These are phyloP conservation scores for Artomyces pyxidatus DNA, from an alignment of 768 basidiomycete genomes.

Conservation along the genomic window DNA sequence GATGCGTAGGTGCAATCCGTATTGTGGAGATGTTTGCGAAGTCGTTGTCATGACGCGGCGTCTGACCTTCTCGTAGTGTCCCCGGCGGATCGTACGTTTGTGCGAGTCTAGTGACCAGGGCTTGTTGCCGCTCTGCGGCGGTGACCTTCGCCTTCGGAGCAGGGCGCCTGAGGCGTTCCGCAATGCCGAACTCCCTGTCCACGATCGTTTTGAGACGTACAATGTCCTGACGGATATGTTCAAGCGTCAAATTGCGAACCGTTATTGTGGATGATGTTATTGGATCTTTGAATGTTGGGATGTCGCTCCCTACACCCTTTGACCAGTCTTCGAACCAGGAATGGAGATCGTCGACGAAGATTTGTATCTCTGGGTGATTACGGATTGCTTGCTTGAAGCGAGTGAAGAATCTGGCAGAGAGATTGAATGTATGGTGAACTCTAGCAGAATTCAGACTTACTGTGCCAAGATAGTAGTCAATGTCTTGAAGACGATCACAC, in stretches of 20 bases:
- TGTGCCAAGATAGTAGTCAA: conserved; percentile 17
- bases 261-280: conserved; percentile 23
- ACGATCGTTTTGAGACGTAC: conserved; percentile 34
- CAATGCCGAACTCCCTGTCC: conserved; percentile 37
- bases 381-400: conserved; percentile 51
- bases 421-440: neutral
- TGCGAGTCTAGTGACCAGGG: conserved; percentile 29
- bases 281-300: conserved; percentile 39
- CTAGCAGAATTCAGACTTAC: conserved; percentile 3
- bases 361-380: conserved; percentile 35
- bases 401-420: conserved; percentile 35
- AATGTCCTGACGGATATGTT: conserved; percentile 27
- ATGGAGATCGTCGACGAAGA: conserved; percentile 34
- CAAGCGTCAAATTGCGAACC: conserved; percentile 31
- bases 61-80: conserved; percentile 33
- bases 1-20: conserved; percentile 61
- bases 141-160: conserved; percentile 7
- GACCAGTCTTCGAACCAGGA: conserved; percentile 44
- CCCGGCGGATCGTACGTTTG: conserved; percentile 51
- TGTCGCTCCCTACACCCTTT: conserved; percentile 26
- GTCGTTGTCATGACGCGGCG: conserved; percentile 64
- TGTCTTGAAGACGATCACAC: conserved; percentile 24
- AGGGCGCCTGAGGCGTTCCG: conserved; percentile 16
- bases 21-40: conserved; percentile 45
- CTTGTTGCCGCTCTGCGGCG: conserved; percentile 23